A percentile compares a stretch with the other conserved stretches of the same genome.
These are phyloP conservation scores for Atkinsonella texensis DNA, from an alignment of 2,329 filamentous ascomycete species.

Conservation along the genomic window DNA sequence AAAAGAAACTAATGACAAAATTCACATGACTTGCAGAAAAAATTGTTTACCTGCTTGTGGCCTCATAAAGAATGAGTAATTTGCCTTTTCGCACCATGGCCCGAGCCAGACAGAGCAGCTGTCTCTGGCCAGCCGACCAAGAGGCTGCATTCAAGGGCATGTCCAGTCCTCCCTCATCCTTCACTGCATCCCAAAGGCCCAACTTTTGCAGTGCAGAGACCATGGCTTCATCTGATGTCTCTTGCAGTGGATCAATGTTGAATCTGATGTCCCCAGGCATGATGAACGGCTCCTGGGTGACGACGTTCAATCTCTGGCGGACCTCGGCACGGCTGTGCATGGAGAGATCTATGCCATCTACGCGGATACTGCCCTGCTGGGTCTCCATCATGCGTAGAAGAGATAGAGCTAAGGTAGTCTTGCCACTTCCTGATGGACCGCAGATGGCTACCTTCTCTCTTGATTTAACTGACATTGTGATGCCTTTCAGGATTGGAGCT, in stretches of 20 bases:
- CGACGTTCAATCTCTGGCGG: conserved; percentile 23
- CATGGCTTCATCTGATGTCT: conserved; percentile 22
- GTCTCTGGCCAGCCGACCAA: conserved; percentile 10
- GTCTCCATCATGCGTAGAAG: conserved; percentile 35
- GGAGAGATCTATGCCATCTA: conserved; percentile 30
- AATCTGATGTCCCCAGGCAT: conserved; percentile 33
- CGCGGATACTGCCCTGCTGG: conserved; percentile 26
- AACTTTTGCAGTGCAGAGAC: conserved; percentile 6
- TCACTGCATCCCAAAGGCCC: conserved; percentile 7
- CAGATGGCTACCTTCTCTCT: conserved; percentile 28
- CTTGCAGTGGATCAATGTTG: conserved; percentile 33
- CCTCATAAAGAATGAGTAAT: conserved; percentile 4
- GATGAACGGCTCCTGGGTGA: conserved; percentile 41
- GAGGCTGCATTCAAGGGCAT: conserved; percentile 2
- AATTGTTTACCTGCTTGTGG: background rate
- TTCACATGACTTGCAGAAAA: no score
- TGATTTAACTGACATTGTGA: conserved; percentile 17
- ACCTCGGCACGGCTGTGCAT: conserved; percentile 12
- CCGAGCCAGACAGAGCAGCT: conserved; percentile 10
- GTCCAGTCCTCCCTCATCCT: conserved; percentile 6
- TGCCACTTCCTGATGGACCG: conserved; percentile 30
- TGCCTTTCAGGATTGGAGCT: conserved; percentile 14
- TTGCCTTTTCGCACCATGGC: background rate
- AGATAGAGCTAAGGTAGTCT: conserved; percentile 25
- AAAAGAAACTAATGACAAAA: no score